Conservation (phyloP, 495 filamentous ascomycete species). For the Xylaria cubensis region DNA sequence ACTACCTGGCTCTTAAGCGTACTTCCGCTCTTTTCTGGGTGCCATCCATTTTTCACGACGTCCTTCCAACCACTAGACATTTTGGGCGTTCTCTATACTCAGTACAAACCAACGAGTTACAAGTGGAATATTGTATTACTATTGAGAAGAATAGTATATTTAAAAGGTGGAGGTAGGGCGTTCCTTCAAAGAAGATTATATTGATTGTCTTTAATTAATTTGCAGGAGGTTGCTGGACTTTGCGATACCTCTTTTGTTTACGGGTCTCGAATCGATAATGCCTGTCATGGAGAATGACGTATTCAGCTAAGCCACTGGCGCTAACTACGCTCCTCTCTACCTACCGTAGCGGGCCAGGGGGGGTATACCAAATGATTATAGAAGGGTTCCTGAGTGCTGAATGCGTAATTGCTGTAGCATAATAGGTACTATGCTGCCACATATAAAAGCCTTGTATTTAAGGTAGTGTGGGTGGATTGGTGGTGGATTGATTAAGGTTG, state of each 20-base stretch:
- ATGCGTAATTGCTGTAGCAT: no score
- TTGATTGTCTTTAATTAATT: neutral
- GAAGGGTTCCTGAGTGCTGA: no score
- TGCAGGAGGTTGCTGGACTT: neutral
- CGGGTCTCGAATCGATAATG: neutral
- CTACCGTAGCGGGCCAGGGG: no score
- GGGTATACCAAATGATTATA: no score
- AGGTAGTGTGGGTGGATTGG: no score
- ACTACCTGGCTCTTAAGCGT: constrained; percentile 51
- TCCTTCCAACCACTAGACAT: constrained; percentile 43
- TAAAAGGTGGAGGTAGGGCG: neutral
- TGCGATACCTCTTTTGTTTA: neutral
- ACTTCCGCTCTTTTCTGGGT: constrained; percentile 49
- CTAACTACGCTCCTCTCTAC: no score
- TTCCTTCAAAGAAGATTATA: neutral
- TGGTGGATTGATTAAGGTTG: no score
- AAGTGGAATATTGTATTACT: no score
- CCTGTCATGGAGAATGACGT: constrained; percentile 13
- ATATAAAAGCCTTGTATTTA: no score
- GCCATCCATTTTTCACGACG: constrained; percentile 53
- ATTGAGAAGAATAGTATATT: neutral
- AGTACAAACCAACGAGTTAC: neutral
- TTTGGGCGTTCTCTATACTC: neutral
- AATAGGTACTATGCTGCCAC: no score
- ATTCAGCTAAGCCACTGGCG: constrained; percentile 16